Percentiles rank a stretch among this genome's conserved stretches.
These are phyloP conservation scores for Naganishia randhawae DNA, from an alignment of 768 basidiomycete genomes.

Conservation along the genomic window DNA sequence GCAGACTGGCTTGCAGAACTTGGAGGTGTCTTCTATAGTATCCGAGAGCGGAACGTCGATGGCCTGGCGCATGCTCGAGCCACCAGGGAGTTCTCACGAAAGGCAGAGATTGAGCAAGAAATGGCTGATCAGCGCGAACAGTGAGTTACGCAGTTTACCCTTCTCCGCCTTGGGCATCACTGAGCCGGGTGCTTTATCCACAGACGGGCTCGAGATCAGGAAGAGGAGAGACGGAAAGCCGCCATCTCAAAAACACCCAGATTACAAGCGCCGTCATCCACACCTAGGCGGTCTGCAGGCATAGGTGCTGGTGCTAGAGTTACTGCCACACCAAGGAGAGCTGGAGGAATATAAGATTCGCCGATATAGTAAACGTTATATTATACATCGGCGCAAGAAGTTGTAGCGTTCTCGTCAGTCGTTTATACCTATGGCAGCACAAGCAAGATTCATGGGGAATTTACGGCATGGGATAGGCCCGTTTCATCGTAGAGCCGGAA, in stretches of 20 bases:
- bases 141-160: conserved; percentile 34
- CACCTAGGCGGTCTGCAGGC: conserved; percentile 47
- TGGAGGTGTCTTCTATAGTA: conserved; percentile 94
- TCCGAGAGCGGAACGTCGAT: conserved; percentile 96
- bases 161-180: no score
- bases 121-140: conserved; percentile 62
- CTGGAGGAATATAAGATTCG: conserved; percentile 44
- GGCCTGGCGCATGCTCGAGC: conserved; percentile 64
- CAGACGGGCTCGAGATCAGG: conserved; percentile 46
- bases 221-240: conserved; percentile 40
- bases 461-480: no score
- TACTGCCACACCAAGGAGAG: conserved; percentile 44
- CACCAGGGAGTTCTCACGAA: conserved; percentile 85
- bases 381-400: not conserved
- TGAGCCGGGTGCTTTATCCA: not conserved
- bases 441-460: no score
- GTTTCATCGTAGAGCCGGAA: no score
- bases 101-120: conserved; percentile 84
- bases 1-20: conserved; percentile 96
- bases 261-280: conserved; percentile 40
- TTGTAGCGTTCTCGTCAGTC: not conserved
- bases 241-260: conserved; percentile 43
- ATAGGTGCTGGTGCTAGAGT: conserved; percentile 46
- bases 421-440: no score
- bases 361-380: not conserved